Evolutionary conservation across 345 rosid species (phyloP).

Genomic region (Pistacia integerrima): DNA sequence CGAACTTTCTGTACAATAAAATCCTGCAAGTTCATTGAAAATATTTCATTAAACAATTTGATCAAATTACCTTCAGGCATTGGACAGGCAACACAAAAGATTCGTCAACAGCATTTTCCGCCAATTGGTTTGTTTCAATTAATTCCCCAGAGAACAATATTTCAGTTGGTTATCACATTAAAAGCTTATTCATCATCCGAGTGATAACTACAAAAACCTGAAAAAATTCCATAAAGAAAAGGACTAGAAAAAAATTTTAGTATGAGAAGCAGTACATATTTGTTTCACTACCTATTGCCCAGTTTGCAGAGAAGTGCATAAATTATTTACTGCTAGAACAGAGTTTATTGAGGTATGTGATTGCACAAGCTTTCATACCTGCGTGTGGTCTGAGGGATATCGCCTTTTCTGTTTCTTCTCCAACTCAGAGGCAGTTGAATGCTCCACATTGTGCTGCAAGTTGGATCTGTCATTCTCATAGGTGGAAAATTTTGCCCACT

Average conservation of each 20-base stretch:
- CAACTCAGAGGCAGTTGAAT: slow-evolving; percentile 20
- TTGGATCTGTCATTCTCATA: slow-evolving; percentile 8
- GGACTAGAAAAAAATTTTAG: not conserved
- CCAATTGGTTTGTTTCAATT: not conserved
- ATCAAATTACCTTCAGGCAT: not conserved
- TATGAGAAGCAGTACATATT: not conserved
- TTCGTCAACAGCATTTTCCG: not conserved
- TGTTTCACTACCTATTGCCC: not conserved
- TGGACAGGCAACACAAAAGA: not conserved
- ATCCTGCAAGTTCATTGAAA: slow-evolving; percentile 43
- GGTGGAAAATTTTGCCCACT: slow-evolving; percentile 56
- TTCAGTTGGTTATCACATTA: not conserved
- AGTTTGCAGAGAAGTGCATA: not conserved
- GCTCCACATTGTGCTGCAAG: slow-evolving; percentile 27
- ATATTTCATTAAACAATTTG: not conserved
- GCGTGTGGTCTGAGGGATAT: slow-evolving; percentile 73
- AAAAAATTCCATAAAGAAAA: not conserved
- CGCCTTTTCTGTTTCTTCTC: slow-evolving; percentile 41
- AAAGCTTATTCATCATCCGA: not conserved
- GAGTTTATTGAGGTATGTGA: not conserved
- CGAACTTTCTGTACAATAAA: slow-evolving; percentile 62
- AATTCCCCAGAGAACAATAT: not conserved
- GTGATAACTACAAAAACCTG: not conserved
- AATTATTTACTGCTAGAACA: not conserved
- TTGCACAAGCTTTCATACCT: slow-evolving; percentile 37